A percentile compares a stretch with the other conserved stretches of the same genome.
Evolutionary conservation across 345 rosid species (phyloP).

Genomic region (Viola odorata): DNA sequence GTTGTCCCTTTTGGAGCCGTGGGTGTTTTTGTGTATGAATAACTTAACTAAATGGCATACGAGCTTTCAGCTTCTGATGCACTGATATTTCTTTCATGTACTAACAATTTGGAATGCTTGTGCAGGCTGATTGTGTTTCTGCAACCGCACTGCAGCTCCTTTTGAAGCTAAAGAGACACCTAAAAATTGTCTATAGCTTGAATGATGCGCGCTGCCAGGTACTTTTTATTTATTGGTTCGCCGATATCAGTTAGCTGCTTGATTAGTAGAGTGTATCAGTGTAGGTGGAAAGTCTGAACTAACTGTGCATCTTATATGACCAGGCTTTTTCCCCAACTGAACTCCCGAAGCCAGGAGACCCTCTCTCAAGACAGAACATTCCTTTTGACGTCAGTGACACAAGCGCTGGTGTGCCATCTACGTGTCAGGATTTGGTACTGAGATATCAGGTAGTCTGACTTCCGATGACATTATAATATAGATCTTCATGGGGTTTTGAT

Average conservation of each 20-base stretch:
- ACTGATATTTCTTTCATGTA: too few relatives aligned
- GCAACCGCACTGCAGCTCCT: slow-evolving; percentile 88
- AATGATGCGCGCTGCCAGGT: slow-evolving; percentile 97
- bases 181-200: slow-evolving; percentile 78
- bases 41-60: too few relatives aligned
- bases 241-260: not conserved
- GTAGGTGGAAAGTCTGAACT: not conserved
- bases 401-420: slow-evolving; percentile 44
- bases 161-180: slow-evolving; percentile 83
- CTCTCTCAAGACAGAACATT: slow-evolving; percentile 63
- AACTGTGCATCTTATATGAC: not conserved
- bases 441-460: slow-evolving; percentile 66
- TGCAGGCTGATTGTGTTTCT: slow-evolving; percentile 66
- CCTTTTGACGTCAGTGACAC: slow-evolving; percentile 61
- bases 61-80: too few relatives aligned
- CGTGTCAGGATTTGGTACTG: slow-evolving; percentile 57
- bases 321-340: slow-evolving; percentile 92
- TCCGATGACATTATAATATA: not conserved
- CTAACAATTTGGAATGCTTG: not conserved
- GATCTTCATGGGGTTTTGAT: too few relatives aligned
- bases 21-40: too few relatives aligned
- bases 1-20: too few relatives aligned
- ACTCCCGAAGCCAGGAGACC: slow-evolving; percentile 68
- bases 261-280: not conserved
- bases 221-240: not conserved